Conservation (phyloP, 2,329 filamentous ascomycete genomes). For the Xylariaceae sp. region DNA sequence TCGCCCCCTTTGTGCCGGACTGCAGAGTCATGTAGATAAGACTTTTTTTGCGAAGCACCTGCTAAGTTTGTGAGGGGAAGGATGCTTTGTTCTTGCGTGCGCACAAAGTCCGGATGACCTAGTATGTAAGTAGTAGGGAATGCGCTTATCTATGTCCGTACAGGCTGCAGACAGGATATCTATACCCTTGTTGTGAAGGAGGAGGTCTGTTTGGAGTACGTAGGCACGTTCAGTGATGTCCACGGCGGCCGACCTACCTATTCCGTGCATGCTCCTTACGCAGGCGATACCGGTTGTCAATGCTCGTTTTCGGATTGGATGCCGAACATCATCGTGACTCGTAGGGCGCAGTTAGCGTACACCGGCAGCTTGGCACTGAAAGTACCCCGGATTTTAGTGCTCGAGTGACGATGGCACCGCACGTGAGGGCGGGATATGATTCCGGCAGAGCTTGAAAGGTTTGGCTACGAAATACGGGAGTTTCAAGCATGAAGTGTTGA, state of each 20-base stretch:
- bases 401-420: no score
- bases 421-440: no score
- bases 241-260: no score
- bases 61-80: slow-evolving; percentile 5
- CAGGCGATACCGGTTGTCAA: no score
- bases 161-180: not conserved
- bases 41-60: not conserved
- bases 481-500: no score
- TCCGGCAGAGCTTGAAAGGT: no score
- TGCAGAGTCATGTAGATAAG: not conserved
- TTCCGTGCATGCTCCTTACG: no score
- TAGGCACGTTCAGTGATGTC: not conserved
- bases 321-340: slow-evolving; percentile 6
- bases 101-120: not conserved
- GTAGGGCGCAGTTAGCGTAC: not conserved
- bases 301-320: slow-evolving; percentile 1
- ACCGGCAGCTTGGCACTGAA: no score
- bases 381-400: no score
- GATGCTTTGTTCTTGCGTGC: not conserved
- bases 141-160: not conserved
- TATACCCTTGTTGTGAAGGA: not conserved
- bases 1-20: not conserved
- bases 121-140: not conserved
- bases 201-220: not conserved
- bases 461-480: no score